Evolutionary conservation across 2,329 filamentous ascomycete species (phyloP).

Genomic region (Venturia nashicola): DNA sequence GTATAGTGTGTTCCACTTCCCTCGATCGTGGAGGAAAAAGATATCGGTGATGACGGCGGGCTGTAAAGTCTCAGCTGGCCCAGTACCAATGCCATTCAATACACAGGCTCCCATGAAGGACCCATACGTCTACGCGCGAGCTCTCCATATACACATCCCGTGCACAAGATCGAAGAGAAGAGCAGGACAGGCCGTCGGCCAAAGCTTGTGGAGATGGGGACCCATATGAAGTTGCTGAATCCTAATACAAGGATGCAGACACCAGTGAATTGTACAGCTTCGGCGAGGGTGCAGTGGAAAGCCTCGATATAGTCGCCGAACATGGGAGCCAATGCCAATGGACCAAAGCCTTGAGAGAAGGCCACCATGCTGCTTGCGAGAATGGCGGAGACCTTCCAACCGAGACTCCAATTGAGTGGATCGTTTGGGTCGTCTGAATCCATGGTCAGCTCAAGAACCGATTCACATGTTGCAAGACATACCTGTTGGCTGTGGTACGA

Average conservation of each 20-base stretch:
- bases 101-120: slow-evolving; percentile 53
- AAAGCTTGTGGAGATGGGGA: slow-evolving; percentile 42
- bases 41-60: slow-evolving; percentile 31
- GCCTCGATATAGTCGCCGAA: slow-evolving; percentile 45
- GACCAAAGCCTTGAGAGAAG: slow-evolving; percentile 43
- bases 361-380: slow-evolving; percentile 32
- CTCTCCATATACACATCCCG: slow-evolving; percentile 45
- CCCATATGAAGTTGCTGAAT: slow-evolving; percentile 50
- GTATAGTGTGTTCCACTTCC: slow-evolving; percentile 48
- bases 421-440: slow-evolving; percentile 28
- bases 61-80: slow-evolving; percentile 48
- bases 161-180: slow-evolving; percentile 38
- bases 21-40: slow-evolving; percentile 34
- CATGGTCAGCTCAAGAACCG: neutral
- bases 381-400: slow-evolving; percentile 39
- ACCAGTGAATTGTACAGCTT: slow-evolving; percentile 45
- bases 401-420: slow-evolving; percentile 36
- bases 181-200: slow-evolving; percentile 43
- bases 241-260: slow-evolving; percentile 44
- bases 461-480: neutral
- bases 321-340: slow-evolving; percentile 45
- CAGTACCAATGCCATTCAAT: slow-evolving; percentile 4
- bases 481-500: slow-evolving; percentile 38
- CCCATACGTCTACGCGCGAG: slow-evolving; percentile 42
- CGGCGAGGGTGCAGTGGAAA: slow-evolving; percentile 40